Evolutionary conservation across 1,139 yeast genomes (phyloP).

Genomic region (Taiozyma sp.): DNA sequence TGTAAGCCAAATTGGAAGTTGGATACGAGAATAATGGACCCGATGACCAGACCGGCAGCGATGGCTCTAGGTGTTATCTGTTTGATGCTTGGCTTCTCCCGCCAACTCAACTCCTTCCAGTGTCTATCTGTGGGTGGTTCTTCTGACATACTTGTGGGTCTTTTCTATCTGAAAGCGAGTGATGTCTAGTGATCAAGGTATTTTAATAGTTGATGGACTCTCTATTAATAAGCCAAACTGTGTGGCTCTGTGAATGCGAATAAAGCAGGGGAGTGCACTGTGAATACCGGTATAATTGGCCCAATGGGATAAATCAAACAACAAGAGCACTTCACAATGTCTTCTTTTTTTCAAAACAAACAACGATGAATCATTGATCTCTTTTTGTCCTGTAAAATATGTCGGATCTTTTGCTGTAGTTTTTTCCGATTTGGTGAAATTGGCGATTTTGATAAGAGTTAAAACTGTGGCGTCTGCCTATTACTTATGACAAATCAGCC

Average conservation of each 20-base stretch:
- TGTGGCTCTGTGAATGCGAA: not conserved
- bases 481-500: not conserved
- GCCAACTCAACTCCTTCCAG: conserved; percentile 26
- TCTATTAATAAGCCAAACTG: not conserved
- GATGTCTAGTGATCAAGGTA: not conserved
- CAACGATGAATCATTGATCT: not conserved
- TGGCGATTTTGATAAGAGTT: not conserved
- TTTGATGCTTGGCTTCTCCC: conserved; percentile 28
- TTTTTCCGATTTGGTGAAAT: not conserved
- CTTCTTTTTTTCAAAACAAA: not conserved
- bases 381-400: not conserved
- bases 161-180: not conserved
- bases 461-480: not conserved
- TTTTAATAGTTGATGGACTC: not conserved
- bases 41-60: conserved; percentile 67
- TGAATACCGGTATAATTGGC: not conserved
- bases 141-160: not conserved
- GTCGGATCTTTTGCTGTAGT: not conserved
- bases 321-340: not conserved
- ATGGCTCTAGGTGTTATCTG: conserved; percentile 74
- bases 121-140: not conserved
- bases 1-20: conserved; percentile 96
- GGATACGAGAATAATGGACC: conserved; percentile 75
- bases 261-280: not conserved
- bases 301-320: not conserved